These are phyloP conservation scores for Aspergillus sp. DNA, from an alignment of 2,329 filamentous ascomycete species.

Conservation along the genomic window DNA sequence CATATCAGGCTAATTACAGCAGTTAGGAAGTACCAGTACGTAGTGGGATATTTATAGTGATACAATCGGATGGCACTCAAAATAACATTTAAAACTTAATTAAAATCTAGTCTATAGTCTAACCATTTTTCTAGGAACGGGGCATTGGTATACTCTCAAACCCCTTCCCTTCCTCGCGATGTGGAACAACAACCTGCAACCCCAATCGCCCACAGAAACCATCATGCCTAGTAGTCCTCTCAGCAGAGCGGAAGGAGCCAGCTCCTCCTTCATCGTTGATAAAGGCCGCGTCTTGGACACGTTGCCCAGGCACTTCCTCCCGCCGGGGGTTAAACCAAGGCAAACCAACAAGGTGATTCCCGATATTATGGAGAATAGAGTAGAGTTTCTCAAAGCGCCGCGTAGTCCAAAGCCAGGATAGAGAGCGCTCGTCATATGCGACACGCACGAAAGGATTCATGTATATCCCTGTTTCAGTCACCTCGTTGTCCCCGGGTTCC, in stretches of 20 bases:
- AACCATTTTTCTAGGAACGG: too few relatives aligned
- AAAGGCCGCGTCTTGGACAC: slow-evolving; percentile 42
- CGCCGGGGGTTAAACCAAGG: slow-evolving; percentile 63
- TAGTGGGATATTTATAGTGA: too few relatives aligned
- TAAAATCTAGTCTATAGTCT: too few relatives aligned
- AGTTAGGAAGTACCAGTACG: too few relatives aligned
- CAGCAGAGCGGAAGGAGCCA: slow-evolving; percentile 38
- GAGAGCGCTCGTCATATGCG: slow-evolving; percentile 60
- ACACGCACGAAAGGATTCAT: slow-evolving; percentile 75
- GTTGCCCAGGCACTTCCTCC: slow-evolving; percentile 58
- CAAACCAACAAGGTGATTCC: slow-evolving; percentile 57
- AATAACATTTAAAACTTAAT: too few relatives aligned
- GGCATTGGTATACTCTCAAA: slow-evolving; percentile 41
- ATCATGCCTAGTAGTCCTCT: slow-evolving; percentile 42
- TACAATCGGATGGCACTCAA: too few relatives aligned
- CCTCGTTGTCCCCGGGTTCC: slow-evolving; percentile 43
- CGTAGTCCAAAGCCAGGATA: slow-evolving; percentile 59
- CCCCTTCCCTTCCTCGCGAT: slow-evolving; percentile 45
- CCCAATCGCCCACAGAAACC: slow-evolving; percentile 47
- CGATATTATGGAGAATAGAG: slow-evolving; percentile 57
- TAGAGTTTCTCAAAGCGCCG: slow-evolving; percentile 68
- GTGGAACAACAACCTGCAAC: slow-evolving; percentile 45
- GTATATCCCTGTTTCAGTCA: slow-evolving; percentile 59
- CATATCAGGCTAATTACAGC: too few relatives aligned
- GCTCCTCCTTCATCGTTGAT: slow-evolving; percentile 25